Conservation (phyloP, 345 rosid species). For the Rhizophora mangle region DNA sequence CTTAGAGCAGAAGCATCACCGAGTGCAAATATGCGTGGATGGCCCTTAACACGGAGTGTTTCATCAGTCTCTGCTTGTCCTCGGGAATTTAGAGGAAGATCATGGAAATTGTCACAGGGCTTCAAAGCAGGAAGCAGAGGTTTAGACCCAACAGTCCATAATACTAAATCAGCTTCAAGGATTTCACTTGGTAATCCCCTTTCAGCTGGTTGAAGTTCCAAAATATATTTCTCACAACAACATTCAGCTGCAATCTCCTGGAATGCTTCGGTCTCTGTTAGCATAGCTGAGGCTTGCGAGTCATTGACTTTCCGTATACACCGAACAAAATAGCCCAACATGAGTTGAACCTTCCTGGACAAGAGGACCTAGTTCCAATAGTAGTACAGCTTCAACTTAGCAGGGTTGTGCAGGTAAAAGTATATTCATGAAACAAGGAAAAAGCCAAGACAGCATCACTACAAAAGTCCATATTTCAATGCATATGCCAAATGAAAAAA, state of each 20-base stretch:
- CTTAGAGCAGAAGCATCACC: slow-evolving; percentile 87
- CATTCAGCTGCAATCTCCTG: slow-evolving; percentile 11
- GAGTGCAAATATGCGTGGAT: slow-evolving; percentile 84
- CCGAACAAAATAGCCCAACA: slow-evolving; percentile 73
- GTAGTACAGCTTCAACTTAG: not conserved
- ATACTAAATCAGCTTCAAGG: slow-evolving; percentile 73
- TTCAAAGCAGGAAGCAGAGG: slow-evolving; percentile 70
- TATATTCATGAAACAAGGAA: slow-evolving; percentile 5
- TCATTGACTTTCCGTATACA: slow-evolving; percentile 36
- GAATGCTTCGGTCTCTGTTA: slow-evolving; percentile 12
- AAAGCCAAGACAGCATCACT: slow-evolving; percentile 1
- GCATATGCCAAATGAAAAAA: not conserved
- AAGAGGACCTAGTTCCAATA: slow-evolving; percentile 58
- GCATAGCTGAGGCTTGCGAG: slow-evolving; percentile 33
- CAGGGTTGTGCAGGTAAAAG: not conserved
- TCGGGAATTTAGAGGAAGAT: slow-evolving; percentile 65
- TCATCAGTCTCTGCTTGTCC: slow-evolving; percentile 97
- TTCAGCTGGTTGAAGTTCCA: slow-evolving; percentile 83
- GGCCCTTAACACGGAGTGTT: slow-evolving; percentile 91
- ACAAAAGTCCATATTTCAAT: not conserved
- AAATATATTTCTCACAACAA: slow-evolving; percentile 43
- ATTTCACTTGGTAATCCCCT: slow-evolving; percentile 65
- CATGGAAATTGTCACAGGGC: slow-evolving; percentile 33
- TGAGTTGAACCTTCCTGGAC: slow-evolving; percentile 71
- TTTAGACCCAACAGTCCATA: slow-evolving; percentile 91